phyloP scores from a whole-genome alignment of 306 rosid species.

The Sicyos baderoa region DNA sequence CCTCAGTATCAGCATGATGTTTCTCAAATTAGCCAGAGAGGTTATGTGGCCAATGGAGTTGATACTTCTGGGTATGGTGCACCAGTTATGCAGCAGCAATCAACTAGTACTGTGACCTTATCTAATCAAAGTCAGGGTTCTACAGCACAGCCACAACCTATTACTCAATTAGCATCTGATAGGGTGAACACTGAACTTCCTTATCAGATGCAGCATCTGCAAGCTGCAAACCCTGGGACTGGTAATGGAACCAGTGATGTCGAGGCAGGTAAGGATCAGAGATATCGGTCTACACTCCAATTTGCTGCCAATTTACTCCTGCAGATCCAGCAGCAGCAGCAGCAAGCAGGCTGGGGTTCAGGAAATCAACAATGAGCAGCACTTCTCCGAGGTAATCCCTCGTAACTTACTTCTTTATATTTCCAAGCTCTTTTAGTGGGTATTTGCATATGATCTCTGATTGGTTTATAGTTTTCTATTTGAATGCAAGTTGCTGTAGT shows the following conservation, averaged over 20 bases:
- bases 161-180: constrained; percentile 39
- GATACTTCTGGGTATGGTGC: constrained; percentile 55
- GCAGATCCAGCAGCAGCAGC: constrained; percentile 83
- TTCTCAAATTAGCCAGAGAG: constrained; percentile 43
- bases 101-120: constrained; percentile 36
- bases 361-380: constrained; percentile 61
- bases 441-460: constrained; percentile 11
- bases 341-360: constrained; percentile 51
- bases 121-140: constrained; percentile 47
- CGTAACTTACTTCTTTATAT: constrained; percentile 3
- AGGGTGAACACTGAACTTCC: constrained; percentile 50
- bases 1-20: constrained; percentile 52
- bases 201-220: constrained; percentile 56
- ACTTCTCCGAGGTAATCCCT: constrained; percentile 41
- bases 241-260: constrained; percentile 62
- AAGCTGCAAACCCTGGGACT: constrained; percentile 45
- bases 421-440: background rate
- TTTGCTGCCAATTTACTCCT: constrained; percentile 93
- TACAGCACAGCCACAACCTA: constrained; percentile 42
- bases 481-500: background rate
- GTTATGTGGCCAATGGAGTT: constrained; percentile 51
- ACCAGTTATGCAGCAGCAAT: constrained; percentile 50
- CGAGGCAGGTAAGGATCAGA: constrained; percentile 84
- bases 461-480: background rate
- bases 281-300: constrained; percentile 75